Evolutionary conservation across 495 filamentous ascomycete species (phyloP), one percentile per base, ranked within the genome.

Genomic region (Oleoguttula mirabilis): DNA sequence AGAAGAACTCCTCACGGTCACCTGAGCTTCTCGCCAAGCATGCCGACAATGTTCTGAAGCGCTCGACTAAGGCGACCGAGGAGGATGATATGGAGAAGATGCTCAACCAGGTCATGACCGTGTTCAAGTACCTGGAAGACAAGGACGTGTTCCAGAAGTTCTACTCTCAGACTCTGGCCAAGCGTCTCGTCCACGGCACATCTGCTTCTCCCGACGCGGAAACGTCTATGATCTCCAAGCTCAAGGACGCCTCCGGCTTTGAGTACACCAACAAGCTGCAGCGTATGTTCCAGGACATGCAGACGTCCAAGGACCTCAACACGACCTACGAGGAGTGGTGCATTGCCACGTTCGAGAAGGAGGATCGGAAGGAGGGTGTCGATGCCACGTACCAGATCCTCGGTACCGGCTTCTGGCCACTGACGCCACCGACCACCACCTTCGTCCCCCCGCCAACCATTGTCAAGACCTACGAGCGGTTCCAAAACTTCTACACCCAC

Each of bases 61-160:
- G 94, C 71, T 88, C 60, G 15, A 50, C 83, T 40, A 80, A 83
- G 10, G 87, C 84, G 55, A 79, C 83, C 8, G 90, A 96, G 59
- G 92, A 96, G 59, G 80, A 81, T 19, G 87, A 96, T 48, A 75
- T 96, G 39, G 90, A 99, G 62, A 77, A 79, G 48, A 84, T 83
- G 41, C 67, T 96, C 31, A 76, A 79, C n/a, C 83, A 95, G 57
- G 88, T 99, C 55, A 99, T 99, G 90, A 94, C 87, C 2, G 85
- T 96, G 27, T 99, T 99, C 76, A 99, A 99, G 64, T 99, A 96
- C 66, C 95, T 99, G 51, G 92, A 99, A 56, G 90, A 99, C 65
- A 96, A 96, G 66, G 90, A 99, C 60, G 90, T 99, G 5, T 99
- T 96, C 71, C 92, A 96, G 63, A 96, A 95, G 60, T 96, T 95